Percentiles rank a stretch among this genome's conserved stretches.
Evolutionary conservation across 2,329 filamentous ascomycete species (phyloP).

Genomic region (Neonectria neomacrospora): DNA sequence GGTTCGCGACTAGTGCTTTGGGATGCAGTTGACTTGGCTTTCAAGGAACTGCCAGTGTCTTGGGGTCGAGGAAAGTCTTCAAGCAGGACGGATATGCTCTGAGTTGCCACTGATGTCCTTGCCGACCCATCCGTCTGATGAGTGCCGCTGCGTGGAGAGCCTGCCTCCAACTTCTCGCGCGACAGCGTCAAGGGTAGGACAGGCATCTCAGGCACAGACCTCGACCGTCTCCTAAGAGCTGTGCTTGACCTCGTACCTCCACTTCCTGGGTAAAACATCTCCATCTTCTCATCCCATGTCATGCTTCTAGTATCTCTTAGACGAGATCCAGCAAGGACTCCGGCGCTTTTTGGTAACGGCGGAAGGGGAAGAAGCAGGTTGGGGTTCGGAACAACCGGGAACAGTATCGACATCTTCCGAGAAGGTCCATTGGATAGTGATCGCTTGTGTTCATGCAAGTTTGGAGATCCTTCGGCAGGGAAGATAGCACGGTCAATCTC

Average conservation of each 20-base stretch:
- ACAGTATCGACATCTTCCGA: conserved; percentile 57
- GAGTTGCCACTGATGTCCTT: conserved; percentile 18
- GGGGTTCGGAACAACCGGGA: conserved; percentile 52
- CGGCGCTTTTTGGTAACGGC: conserved; percentile 56
- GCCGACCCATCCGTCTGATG: conserved; percentile 18
- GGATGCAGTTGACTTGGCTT: conserved; percentile 31
- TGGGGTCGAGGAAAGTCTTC: conserved; percentile 23
- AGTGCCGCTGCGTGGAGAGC: conserved; percentile 11
- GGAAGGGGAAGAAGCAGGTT: conserved; percentile 65
- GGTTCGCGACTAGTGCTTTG: conserved; percentile 15
- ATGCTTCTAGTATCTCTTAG: conserved; percentile 67
- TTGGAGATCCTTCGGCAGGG: conserved; percentile 54
- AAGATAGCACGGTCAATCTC: conserved; percentile 60
- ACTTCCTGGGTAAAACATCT: conserved; percentile 57
- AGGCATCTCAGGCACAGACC: conserved; percentile 42
- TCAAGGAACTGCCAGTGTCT: conserved; percentile 22
- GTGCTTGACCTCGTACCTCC: conserved; percentile 35
- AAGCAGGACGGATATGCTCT: conserved; percentile 21
- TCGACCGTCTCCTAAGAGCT: conserved; percentile 42
- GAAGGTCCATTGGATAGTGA: conserved; percentile 62
- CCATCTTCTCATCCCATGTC: conserved; percentile 68
- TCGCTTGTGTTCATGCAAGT: conserved; percentile 56
- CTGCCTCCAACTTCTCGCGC: conserved; percentile 4
- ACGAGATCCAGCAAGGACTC: conserved; percentile 52
- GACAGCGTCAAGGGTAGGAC: conserved; percentile 25